These are phyloP conservation scores for Singerocomus rubriflavus DNA, from an alignment of 1,284 basidiomycete species.

Conservation along the genomic window DNA sequence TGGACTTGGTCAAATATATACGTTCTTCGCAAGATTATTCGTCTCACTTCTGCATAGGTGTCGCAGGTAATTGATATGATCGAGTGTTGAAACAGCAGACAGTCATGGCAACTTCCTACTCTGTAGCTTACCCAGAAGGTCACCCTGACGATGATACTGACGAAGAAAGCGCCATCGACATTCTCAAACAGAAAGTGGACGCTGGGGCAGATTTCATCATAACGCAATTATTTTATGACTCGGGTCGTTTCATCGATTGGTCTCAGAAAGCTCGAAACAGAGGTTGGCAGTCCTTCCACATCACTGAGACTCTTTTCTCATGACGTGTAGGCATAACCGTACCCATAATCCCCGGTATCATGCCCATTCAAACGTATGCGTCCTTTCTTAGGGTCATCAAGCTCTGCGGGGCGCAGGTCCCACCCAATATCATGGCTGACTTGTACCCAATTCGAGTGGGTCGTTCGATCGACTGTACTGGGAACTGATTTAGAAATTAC, in stretches of 20 bases:
- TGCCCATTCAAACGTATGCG: conserved; percentile 97
- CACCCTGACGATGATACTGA: conserved; percentile 68
- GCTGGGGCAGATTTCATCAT: conserved; percentile 96
- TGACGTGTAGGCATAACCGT: conserved; percentile 71
- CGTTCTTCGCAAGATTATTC: conserved; percentile 76
- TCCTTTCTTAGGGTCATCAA: conserved; percentile 92
- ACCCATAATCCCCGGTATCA: conserved; percentile 93
- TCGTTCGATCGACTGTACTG: conserved; percentile 17
- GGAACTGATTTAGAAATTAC: conserved; percentile 16
- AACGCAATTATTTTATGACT: conserved; percentile 97
- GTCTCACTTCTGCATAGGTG: conserved; percentile 88
- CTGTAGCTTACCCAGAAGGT: conserved; percentile 86
- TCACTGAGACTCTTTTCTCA: conserved; percentile 8
- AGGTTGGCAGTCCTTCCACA: conserved; percentile 46
- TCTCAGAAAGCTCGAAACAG: conserved; percentile 63
- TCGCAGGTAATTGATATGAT: conserved; percentile 59
- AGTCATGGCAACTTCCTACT: conserved; percentile 5
- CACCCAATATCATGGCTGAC: conserved; percentile 62
- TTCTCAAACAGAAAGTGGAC: conserved; percentile 88
- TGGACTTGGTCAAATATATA: conserved; percentile 92
- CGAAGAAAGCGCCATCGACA: conserved; percentile 71
- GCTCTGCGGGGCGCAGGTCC: conserved; percentile 82
- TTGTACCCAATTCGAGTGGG: conserved; percentile 79
- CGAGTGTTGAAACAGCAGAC: neutral
- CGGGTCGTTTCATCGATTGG: conserved; percentile 83